Conservation (phyloP, 768 basidiomycete genomes). For the Hortiboletus flavorubellus region DNA sequence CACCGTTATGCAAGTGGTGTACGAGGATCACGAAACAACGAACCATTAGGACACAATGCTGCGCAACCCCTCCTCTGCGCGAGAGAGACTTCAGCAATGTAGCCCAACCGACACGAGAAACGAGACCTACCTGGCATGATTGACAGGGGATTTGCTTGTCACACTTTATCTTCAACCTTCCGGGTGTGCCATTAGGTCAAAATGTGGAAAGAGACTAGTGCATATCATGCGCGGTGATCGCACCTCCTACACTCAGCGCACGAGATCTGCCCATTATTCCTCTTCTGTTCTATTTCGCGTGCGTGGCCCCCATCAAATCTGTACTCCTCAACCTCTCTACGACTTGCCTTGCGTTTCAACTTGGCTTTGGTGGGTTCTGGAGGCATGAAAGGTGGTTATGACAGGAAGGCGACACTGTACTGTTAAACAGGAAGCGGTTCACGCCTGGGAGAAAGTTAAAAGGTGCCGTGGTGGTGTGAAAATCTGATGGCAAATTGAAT, state of each 20-base stretch:
- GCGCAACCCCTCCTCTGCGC: slow-evolving; percentile 62
- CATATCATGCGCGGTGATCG: slow-evolving; percentile 47
- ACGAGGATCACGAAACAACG: slow-evolving; percentile 19
- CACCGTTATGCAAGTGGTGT: not conserved
- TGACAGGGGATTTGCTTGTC: slow-evolving; percentile 81
- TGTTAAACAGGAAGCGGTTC: slow-evolving; percentile 10
- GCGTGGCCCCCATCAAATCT: slow-evolving; percentile 51
- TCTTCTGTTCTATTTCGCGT: slow-evolving; percentile 70
- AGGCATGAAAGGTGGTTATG: slow-evolving; percentile 41
- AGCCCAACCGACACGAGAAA: not conserved
- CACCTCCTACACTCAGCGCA: slow-evolving; percentile 80
- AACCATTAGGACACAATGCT: slow-evolving; percentile 69
- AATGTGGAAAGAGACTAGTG: slow-evolving; percentile 20
- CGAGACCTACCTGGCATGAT: slow-evolving; percentile 57
- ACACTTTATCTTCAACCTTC: slow-evolving; percentile 79
- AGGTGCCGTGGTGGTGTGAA: slow-evolving; percentile 29
- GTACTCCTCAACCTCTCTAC: slow-evolving; percentile 50
- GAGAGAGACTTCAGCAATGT: slow-evolving; percentile 1
- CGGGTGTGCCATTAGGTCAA: slow-evolving; percentile 15
- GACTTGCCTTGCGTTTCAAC: slow-evolving; percentile 46
- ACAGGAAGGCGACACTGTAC: slow-evolving; percentile 3
- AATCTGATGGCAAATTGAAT: slow-evolving; percentile 18
- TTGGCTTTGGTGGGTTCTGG: slow-evolving; percentile 51
- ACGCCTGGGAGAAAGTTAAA: slow-evolving; percentile 23
- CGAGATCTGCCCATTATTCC: slow-evolving; percentile 71